Percentiles rank a stretch among this genome's conserved stretches.
Conservation (phyloP, 2,329 filamentous ascomycete species). For the Cryphonectria radicalis region DNA sequence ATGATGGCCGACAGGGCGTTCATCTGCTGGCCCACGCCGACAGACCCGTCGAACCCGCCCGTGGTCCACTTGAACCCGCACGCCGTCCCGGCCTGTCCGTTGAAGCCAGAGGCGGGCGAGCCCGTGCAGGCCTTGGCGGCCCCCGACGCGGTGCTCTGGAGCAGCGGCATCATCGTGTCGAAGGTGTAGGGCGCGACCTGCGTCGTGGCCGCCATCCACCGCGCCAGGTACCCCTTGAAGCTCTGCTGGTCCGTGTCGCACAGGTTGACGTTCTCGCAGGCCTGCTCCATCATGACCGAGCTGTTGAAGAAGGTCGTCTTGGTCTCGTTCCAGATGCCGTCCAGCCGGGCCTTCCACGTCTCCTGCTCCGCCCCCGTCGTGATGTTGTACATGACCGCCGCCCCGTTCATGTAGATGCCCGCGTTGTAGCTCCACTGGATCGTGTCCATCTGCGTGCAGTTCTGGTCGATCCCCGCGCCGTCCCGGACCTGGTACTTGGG, state of each 20-base stretch:
- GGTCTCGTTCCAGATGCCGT: constrained; percentile 60
- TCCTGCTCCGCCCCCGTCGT: constrained; percentile 49
- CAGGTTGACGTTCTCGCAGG: constrained; percentile 63
- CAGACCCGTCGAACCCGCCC: constrained; percentile 59
- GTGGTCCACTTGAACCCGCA: constrained; percentile 71
- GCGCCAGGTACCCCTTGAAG: constrained; percentile 76
- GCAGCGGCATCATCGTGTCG: constrained; percentile 53
- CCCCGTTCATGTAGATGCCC: constrained; percentile 66
- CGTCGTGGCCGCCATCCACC: constrained; percentile 64
- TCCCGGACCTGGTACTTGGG: constrained; percentile 60
- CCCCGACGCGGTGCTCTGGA: constrained; percentile 54
- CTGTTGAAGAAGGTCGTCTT: constrained; percentile 60
- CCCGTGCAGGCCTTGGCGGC: constrained; percentile 59
- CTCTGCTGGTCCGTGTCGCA: constrained; percentile 75
- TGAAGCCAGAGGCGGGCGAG: constrained; percentile 46
- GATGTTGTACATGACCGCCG: constrained; percentile 66
- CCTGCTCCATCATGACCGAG: constrained; percentile 65
- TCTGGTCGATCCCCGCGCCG: constrained; percentile 51
- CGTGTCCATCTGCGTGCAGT: constrained; percentile 57
- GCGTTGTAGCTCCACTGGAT: constrained; percentile 73
- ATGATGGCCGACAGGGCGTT: constrained; percentile 67
- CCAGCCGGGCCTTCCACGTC: constrained; percentile 61
- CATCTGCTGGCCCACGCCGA: constrained; percentile 73
- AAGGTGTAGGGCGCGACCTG: constrained; percentile 59
- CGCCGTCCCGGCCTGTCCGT: constrained; percentile 59